These are phyloP conservation scores for Kwoniella sp. DNA, from an alignment of 768 basidiomycete species.

Conservation along the genomic window DNA sequence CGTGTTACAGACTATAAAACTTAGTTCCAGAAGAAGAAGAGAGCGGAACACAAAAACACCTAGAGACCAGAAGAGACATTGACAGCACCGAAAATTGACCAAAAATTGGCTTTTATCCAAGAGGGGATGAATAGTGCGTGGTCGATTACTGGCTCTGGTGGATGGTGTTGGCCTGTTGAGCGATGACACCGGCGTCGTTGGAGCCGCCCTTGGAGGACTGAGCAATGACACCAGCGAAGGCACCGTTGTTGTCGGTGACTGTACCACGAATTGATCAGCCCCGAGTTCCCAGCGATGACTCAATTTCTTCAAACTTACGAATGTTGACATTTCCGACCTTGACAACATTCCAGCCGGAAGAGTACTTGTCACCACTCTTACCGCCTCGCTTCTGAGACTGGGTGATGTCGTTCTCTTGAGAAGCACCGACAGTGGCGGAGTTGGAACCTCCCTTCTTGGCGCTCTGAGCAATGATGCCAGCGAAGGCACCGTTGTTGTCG, in stretches of 20 bases:
- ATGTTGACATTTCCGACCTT: not conserved
- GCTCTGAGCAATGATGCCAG: not conserved
- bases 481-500: conserved; percentile 1
- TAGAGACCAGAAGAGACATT: too few species aligned
- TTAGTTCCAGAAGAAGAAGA: not conserved
- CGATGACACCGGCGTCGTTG: conserved; percentile 4
- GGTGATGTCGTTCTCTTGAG: not conserved
- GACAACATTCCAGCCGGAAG: not conserved
- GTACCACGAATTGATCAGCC: not conserved
- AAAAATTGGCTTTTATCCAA: not conserved
- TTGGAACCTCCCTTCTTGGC: not conserved
- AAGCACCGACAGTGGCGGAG: not conserved
- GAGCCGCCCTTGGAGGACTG: conserved; percentile 11
- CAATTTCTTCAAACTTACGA: not conserved
- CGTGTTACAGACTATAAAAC: not conserved
- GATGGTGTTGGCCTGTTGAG: not conserved
- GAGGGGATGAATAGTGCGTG: not conserved
- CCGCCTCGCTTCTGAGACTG: conserved; percentile 1
- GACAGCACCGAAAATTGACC: not conserved
- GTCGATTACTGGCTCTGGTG: not conserved
- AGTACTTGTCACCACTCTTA: not conserved
- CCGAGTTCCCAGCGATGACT: too few species aligned
- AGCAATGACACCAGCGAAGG: not conserved
- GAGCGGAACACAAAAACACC: too few species aligned
- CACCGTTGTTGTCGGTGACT: conserved; percentile 3